phyloP scores from a whole-genome alignment of 164 flowering plant species.

The Chloranthus sessilifolius region DNA sequence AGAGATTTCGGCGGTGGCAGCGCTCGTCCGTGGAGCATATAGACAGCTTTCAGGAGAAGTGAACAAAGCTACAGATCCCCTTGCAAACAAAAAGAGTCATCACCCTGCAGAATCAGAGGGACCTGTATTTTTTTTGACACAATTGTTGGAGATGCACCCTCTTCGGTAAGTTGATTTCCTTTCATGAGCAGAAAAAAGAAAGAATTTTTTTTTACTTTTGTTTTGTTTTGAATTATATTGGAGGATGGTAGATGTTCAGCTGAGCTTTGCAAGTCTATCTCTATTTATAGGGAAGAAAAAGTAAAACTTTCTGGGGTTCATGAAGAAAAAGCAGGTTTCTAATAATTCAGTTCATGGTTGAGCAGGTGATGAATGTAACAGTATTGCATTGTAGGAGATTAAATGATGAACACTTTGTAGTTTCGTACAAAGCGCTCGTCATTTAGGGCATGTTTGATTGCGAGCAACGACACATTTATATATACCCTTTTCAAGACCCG shows the following conservation, averaged over 20 bases:
- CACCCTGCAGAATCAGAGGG: not conserved
- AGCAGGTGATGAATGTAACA: too few relatives aligned
- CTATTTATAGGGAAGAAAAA: not conserved
- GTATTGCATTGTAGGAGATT: too few relatives aligned
- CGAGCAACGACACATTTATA: too few relatives aligned
- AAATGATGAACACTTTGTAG: too few relatives aligned
- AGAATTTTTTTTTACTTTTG: not conserved
- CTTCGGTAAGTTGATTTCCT: not conserved
- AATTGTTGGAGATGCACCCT: not conserved
- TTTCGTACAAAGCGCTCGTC: too few relatives aligned
- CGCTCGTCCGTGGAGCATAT: conserved; percentile 57
- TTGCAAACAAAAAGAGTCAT: not conserved
- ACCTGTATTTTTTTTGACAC: conserved; percentile 3
- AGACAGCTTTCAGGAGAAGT: not conserved
- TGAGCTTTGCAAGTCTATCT: not conserved
- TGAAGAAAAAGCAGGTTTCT: conserved; percentile 2
- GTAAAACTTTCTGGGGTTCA: not conserved
- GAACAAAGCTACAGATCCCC: not conserved
- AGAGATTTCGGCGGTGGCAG: conserved; percentile 61
- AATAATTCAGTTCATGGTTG: too few relatives aligned
- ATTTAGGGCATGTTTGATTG: too few relatives aligned
- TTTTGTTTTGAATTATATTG: not conserved
- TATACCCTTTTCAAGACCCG: too few relatives aligned
- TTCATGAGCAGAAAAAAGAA: not conserved
- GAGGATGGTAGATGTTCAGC: not conserved